Evolutionary conservation across 441 rosid species (phyloP).

Genomic region (Populus hybrid): DNA sequence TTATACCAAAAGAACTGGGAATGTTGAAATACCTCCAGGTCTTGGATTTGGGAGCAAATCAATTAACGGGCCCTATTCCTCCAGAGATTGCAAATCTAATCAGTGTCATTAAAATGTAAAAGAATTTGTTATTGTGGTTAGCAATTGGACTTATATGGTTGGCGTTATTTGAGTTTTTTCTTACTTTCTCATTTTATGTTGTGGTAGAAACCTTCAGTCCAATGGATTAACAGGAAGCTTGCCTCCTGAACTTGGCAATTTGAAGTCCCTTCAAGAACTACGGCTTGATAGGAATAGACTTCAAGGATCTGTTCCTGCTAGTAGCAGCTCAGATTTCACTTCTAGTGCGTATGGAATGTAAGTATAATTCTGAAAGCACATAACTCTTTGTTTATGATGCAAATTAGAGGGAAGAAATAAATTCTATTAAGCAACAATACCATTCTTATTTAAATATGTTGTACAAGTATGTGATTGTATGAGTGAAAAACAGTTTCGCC

Average conservation of each 20-base stretch:
- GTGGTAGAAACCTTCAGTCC: conserved; percentile 74
- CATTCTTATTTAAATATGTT: neutral
- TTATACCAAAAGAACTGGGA: conserved; percentile 77
- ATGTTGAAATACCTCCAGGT: conserved; percentile 54
- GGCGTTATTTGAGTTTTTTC: conserved; percentile 4
- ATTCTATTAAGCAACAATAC: neutral
- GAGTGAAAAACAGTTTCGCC: neutral
- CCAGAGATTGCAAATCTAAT: conserved; percentile 64
- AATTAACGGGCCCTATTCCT: conserved; percentile 69
- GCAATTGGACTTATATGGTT: neutral
- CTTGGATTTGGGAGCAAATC: conserved; percentile 87
- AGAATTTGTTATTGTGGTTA: neutral
- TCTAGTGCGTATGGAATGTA: conserved; percentile 49
- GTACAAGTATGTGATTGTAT: neutral
- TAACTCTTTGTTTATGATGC: neutral
- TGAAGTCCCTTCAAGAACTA: conserved; percentile 67
- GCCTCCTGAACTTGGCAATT: conserved; percentile 69
- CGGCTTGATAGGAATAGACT: conserved; percentile 71
- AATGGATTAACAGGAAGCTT: conserved; percentile 75
- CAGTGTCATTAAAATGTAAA: conserved; percentile 51
- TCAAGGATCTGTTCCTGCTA: conserved; percentile 67
- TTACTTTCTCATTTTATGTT: conserved; percentile 20
- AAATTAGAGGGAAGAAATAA: neutral
- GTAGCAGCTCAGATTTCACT: conserved; percentile 32
- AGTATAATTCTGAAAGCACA: conserved; percentile 24